Percentiles rank a stretch among this genome's conserved stretches.
Conservation (phyloP, 129 eudicot species). For the Escallonia herrerae region DNA sequence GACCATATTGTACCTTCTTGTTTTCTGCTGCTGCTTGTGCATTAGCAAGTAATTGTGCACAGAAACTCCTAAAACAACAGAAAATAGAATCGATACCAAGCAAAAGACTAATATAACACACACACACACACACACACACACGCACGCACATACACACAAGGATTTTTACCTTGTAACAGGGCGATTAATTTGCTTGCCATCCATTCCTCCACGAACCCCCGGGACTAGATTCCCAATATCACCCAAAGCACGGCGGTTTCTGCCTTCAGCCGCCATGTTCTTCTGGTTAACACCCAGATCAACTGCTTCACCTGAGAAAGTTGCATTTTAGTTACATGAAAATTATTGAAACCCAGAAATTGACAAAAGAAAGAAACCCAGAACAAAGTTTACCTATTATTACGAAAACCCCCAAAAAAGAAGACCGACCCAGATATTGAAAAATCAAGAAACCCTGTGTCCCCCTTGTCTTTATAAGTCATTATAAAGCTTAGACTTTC, state of each 20-base stretch:
- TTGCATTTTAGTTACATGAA: too few relatives aligned
- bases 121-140: not conserved
- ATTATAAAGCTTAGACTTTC: too few relatives aligned
- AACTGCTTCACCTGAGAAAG: constrained; percentile 33
- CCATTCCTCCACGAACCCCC: constrained; percentile 32
- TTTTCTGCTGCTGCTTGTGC: constrained; percentile 63
- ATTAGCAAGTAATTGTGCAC: constrained; percentile 73
- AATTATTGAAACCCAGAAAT: too few relatives aligned
- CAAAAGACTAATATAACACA: not conserved
- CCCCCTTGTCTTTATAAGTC: not conserved
- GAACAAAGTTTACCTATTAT: constrained; percentile 3
- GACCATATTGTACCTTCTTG: constrained; percentile 29
- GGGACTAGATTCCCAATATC: constrained; percentile 80
- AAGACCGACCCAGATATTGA: not conserved
- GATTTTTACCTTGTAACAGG: constrained; percentile 53
- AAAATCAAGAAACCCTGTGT: not conserved
- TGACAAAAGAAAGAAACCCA: too few relatives aligned
- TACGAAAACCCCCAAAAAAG: not conserved
- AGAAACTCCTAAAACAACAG: constrained; percentile 40
- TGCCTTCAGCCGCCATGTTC: constrained; percentile 52
- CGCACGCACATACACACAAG: too few relatives aligned
- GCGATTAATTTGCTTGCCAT: constrained; percentile 51
- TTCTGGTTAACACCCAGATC: constrained; percentile 53
- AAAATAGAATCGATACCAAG: not conserved
- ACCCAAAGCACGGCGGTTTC: constrained; percentile 69